Percentiles rank a stretch among this genome's conserved stretches.
Evolutionary conservation across 2,329 filamentous ascomycete species (phyloP).

Genomic region (Neofusicoccum sp.): DNA sequence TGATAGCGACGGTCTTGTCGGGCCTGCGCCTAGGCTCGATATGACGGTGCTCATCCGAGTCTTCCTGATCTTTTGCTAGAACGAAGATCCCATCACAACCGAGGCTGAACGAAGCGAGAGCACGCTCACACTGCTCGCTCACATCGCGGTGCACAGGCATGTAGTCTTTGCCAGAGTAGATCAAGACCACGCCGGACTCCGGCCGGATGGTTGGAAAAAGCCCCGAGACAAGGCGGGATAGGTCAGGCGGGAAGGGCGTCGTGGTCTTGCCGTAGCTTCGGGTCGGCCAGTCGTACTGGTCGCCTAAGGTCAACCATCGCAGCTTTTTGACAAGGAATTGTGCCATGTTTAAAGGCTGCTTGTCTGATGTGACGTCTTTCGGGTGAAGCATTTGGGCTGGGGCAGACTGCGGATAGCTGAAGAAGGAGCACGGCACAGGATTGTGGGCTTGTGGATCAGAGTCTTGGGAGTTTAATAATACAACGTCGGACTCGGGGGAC

Average conservation of each 20-base stretch:
- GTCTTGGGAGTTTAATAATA: not conserved
- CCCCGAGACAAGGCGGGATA: conserved; percentile 63
- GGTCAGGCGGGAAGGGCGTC: conserved; percentile 75
- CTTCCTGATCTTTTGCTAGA: conserved; percentile 59
- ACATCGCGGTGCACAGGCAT: conserved; percentile 93
- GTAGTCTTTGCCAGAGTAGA: conserved; percentile 87
- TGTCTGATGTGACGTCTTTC: conserved; percentile 72
- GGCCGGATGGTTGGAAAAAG: conserved; percentile 76
- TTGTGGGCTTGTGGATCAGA: too few species aligned
- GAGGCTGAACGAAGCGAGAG: conserved; percentile 82
- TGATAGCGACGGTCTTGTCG: conserved; percentile 51
- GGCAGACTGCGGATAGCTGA: conserved; percentile 33
- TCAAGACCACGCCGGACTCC: conserved; percentile 89
- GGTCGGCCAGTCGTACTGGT: conserved; percentile 93
- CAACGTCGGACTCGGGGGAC: not conserved
- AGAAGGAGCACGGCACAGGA: conserved; percentile 44
- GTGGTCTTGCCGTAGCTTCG: conserved; percentile 70
- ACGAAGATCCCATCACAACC: conserved; percentile 91
- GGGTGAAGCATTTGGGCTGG: conserved; percentile 43
- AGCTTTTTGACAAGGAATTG: conserved; percentile 72
- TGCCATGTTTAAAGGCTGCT: conserved; percentile 63
- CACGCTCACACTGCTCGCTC: conserved; percentile 75
- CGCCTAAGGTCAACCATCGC: conserved; percentile 91
- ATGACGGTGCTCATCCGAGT: not conserved
- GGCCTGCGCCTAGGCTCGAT: not conserved